Percentiles rank a stretch among this genome's conserved stretches.
phyloP scores from a whole-genome alignment of 2,329 filamentous ascomycete species.

The Eutypella sp. region DNA sequence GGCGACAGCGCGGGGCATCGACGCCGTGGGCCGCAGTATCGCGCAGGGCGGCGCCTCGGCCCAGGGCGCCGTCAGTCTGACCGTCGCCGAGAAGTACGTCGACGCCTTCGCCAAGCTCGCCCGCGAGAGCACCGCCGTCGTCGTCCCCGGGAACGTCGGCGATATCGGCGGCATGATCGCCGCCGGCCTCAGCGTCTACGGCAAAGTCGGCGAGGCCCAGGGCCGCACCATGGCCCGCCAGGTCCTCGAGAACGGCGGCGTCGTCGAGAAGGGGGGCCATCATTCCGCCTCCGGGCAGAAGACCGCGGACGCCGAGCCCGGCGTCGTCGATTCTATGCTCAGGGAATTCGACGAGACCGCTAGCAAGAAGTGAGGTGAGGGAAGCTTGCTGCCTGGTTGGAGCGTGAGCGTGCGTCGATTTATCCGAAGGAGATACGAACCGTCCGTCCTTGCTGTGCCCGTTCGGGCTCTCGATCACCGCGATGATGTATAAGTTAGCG shows the following conservation, averaged over 20 bases:
- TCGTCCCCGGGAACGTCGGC: constrained; percentile 94
- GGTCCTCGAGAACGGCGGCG: constrained; percentile 30
- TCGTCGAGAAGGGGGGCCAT: constrained; percentile 11
- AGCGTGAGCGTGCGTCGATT: too few relatives aligned
- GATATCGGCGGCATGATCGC: constrained; percentile 97
- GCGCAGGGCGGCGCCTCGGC: constrained; percentile 67
- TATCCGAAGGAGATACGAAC: too few relatives aligned
- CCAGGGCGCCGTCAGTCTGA: constrained; percentile 78
- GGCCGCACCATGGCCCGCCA: constrained; percentile 59
- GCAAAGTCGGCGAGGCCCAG: constrained; percentile 82
- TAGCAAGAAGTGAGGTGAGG: constrained; percentile 15
- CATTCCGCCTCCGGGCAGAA: constrained; percentile 14
- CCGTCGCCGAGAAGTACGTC: constrained; percentile 95
- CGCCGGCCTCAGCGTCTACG: constrained; percentile 89
- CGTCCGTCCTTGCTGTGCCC: too few relatives aligned
- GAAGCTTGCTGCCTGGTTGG: too few relatives aligned
- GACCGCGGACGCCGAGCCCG: constrained; percentile 10
- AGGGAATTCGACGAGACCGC: constrained; percentile 28
- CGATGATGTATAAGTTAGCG: too few relatives aligned
- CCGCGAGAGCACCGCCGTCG: constrained; percentile 90
- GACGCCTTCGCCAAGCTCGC: constrained; percentile 90
- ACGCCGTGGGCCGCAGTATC: constrained; percentile 75
- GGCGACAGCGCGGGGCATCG: constrained; percentile 84
- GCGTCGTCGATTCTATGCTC: constrained; percentile 26
- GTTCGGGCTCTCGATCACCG: too few relatives aligned